These are phyloP conservation scores for Flaveria sonorensis DNA, from an alignment of 129 eudicot genomes.

Conservation along the genomic window DNA sequence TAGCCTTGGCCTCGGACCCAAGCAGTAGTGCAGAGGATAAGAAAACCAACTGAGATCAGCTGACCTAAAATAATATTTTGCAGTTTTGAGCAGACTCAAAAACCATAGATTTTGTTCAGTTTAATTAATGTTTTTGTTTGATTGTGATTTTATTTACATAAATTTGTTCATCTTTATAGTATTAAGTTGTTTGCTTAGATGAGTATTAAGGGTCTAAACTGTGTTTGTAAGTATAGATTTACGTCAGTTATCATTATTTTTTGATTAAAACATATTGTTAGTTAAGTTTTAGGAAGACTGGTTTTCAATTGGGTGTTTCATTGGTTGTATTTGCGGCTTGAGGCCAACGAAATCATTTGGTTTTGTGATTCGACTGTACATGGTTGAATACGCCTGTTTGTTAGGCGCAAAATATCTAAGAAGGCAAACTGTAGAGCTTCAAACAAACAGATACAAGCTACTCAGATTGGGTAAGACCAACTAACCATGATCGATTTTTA, in stretches of 20 bases:
- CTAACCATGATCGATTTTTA: too few species aligned
- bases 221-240: conserved; percentile 20
- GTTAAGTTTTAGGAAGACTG: neutral
- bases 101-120: conserved; percentile 28
- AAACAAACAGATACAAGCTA: too few species aligned
- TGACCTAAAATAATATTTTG: conserved; percentile 25
- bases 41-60: conserved; percentile 70
- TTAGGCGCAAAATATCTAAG: too few species aligned
- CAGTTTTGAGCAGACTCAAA: conserved; percentile 34
- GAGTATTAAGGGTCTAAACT: conserved; percentile 17
- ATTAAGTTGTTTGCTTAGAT: conserved; percentile 34
- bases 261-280: neutral
- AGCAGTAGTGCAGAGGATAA: conserved; percentile 54
- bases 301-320: too few species aligned
- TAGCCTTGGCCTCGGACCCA: conserved; percentile 16
- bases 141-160: conserved; percentile 22
- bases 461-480: too few species aligned
- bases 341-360: too few species aligned
- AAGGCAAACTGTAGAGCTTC: too few species aligned
- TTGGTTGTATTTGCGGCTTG: too few species aligned
- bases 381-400: too few species aligned
- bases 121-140: conserved; percentile 21
- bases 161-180: conserved; percentile 22
- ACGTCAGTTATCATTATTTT: neutral
- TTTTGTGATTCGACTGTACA: too few species aligned